Conservation (phyloP, 2,329 filamentous ascomycete genomes). For the Hymenoscyphus albidus region DNA sequence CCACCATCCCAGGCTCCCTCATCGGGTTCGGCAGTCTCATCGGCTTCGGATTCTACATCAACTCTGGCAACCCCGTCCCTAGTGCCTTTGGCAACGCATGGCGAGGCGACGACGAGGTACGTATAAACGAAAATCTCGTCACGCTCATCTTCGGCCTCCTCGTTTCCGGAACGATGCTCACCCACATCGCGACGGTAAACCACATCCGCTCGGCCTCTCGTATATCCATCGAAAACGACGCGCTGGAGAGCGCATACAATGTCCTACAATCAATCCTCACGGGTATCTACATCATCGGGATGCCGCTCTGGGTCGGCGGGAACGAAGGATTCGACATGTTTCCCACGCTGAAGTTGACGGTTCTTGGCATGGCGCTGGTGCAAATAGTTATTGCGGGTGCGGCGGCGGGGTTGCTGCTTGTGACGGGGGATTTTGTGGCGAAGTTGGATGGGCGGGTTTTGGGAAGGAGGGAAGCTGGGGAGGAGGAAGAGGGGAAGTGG, state of each 20-base stretch:
- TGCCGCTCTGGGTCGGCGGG: conserved; percentile 22
- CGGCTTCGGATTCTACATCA: conserved; percentile 21
- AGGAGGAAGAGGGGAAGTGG: conserved; percentile 12
- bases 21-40: conserved; percentile 20
- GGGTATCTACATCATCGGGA: conserved; percentile 25
- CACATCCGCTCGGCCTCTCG: conserved; percentile 1
- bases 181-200: conserved; percentile 7
- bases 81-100: conserved; percentile 12
- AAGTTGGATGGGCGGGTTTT: conserved; percentile 21
- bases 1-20: conserved; percentile 14
- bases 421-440: conserved; percentile 15
- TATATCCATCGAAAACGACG: background rate
- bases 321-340: conserved; percentile 7
- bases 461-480: conserved; percentile 6
- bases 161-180: conserved; percentile 13
- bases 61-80: conserved; percentile 6
- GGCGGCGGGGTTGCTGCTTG: conserved; percentile 19
- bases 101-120: conserved; percentile 11
- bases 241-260: conserved; percentile 8
- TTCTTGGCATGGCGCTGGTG: conserved; percentile 21
- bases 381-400: conserved; percentile 20
- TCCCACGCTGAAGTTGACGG: conserved; percentile 18
- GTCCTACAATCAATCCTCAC: conserved; percentile 19
- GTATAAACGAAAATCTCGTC: conserved; percentile 18
- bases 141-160: conserved; percentile 23